Percentiles rank a stretch among this genome's conserved stretches.
These are phyloP conservation scores for Leptodermis oblonga DNA, from an alignment of 257 asterid species.

Conservation along the genomic window DNA sequence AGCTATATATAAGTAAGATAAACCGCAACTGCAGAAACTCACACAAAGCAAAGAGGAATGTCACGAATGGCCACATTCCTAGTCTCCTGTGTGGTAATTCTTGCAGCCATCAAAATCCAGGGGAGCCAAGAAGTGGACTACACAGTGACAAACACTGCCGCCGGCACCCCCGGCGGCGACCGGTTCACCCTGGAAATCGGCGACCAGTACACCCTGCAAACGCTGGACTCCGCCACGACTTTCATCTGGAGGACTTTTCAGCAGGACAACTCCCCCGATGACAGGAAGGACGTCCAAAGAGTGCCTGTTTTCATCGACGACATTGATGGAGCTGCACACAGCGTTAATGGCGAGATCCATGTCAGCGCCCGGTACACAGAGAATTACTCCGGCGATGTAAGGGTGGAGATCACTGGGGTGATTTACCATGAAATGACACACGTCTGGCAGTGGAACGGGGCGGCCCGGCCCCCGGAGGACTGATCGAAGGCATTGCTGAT, in stretches of 20 bases:
- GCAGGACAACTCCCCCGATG: conserved; percentile 29
- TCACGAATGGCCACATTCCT: too few species aligned
- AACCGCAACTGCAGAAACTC: too few species aligned
- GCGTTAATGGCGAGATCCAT: conserved; percentile 43
- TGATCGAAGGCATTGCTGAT: conserved; percentile 54
- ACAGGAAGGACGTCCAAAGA: conserved; percentile 25
- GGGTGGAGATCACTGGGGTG: conserved; percentile 48
- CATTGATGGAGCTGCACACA: conserved; percentile 49
- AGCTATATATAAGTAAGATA: too few species aligned
- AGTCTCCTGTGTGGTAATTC: too few species aligned
- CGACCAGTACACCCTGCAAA: conserved; percentile 14
- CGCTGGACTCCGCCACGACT: conserved; percentile 24
- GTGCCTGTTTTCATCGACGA: conserved; percentile 53
- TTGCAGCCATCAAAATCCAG: too few species aligned
- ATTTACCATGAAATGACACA: conserved; percentile 60
- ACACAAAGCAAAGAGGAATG: too few species aligned
- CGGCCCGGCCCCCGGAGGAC: conserved; percentile 43
- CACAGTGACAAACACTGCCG: too few species aligned
- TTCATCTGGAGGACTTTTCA: conserved; percentile 43
- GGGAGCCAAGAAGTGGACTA: too few species aligned
- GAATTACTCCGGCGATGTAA: conserved; percentile 37
- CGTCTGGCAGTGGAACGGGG: conserved; percentile 63
- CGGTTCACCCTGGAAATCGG: too few species aligned
- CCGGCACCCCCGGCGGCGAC: too few species aligned
- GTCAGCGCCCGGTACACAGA: conserved; percentile 46